Percentiles rank a stretch among this genome's conserved stretches.
Evolutionary conservation across 1,284 basidiomycete species (phyloP).

Genomic region (Lignosus rhinocerotis): DNA sequence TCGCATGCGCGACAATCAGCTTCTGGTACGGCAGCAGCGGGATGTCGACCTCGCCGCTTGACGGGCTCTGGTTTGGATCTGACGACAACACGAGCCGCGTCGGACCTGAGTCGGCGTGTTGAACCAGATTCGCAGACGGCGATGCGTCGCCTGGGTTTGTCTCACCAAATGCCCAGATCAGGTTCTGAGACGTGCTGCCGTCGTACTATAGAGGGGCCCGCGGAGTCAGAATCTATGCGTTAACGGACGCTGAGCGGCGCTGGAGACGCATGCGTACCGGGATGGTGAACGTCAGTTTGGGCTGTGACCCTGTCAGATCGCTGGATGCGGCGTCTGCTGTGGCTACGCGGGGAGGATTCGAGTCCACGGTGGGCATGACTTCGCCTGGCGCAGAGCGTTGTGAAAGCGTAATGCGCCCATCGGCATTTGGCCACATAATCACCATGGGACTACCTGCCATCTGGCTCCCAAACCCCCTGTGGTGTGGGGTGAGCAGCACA

Average conservation of each 20-base stretch:
- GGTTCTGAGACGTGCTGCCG: conserved; percentile 21
- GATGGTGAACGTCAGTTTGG: conserved; percentile 25
- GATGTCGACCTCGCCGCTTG: conserved; percentile 1
- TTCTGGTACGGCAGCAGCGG: conserved; percentile 33
- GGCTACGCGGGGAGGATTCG: conserved; percentile 37
- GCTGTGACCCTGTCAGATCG: conserved; percentile 26
- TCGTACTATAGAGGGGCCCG: conserved; percentile 7
- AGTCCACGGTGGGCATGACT: conserved; percentile 38
- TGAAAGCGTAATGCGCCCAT: conserved; percentile 43
- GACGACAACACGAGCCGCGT: conserved; percentile 32
- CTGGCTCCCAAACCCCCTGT: conserved; percentile 37
- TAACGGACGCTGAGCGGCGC: background rate
- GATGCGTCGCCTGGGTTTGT: conserved; percentile 33
- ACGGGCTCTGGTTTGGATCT: conserved; percentile 8
- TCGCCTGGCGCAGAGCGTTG: conserved; percentile 39
- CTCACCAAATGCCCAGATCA: conserved; percentile 43
- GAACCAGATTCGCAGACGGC: conserved; percentile 31
- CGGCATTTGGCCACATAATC: conserved; percentile 46
- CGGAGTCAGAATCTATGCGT: background rate
- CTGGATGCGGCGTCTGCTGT: conserved; percentile 29
- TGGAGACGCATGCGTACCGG: conserved; percentile 11
- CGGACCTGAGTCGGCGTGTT: conserved; percentile 37
- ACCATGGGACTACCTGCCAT: conserved; percentile 44
- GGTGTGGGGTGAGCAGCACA: background rate
- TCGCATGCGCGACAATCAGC: conserved; percentile 40